Conservation (phyloP, 495 filamentous ascomycete genomes). For the Baudoinia panamericana region DNA sequence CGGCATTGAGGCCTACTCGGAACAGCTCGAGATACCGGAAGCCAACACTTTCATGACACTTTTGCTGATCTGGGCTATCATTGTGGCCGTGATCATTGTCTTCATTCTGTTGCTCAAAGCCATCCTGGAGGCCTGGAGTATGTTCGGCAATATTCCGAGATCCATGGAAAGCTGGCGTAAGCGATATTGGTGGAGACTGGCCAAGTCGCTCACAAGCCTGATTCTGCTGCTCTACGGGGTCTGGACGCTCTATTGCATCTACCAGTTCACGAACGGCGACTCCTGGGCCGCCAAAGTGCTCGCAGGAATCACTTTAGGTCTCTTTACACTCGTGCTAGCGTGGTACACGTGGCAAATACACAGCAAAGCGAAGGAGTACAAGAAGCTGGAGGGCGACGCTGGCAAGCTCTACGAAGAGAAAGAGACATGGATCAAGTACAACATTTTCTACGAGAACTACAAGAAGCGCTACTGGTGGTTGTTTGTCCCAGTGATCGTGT, state of each 20-base stretch:
- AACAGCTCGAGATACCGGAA: slow-evolving; percentile 69
- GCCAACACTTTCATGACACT: slow-evolving; percentile 96
- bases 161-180: slow-evolving; percentile 74
- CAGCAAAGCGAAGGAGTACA: slow-evolving; percentile 58
- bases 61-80: slow-evolving; percentile 73
- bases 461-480: slow-evolving; percentile 92
- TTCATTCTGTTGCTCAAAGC: slow-evolving; percentile 85
- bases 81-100: slow-evolving; percentile 72
- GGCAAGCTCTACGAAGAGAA: slow-evolving; percentile 72
- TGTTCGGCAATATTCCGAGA: slow-evolving; percentile 79
- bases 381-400: slow-evolving; percentile 60
- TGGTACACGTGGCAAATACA: slow-evolving; percentile 79
- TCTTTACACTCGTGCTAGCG: slow-evolving; percentile 65
- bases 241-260: slow-evolving; percentile 93
- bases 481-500: slow-evolving; percentile 81
- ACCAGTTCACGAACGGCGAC: slow-evolving; percentile 85
- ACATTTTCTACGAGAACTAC: slow-evolving; percentile 91
- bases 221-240: slow-evolving; percentile 87
- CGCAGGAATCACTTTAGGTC: slow-evolving; percentile 62
- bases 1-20: slow-evolving; percentile 62
- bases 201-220: slow-evolving; percentile 76
- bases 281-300: slow-evolving; percentile 89
- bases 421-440: slow-evolving; percentile 87
- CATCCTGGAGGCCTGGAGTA: slow-evolving; percentile 79
- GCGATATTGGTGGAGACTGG: slow-evolving; percentile 87